Evolutionary conservation across 192 early-diverging fungal species (phyloP), one percentile per base, ranked within the genome.

Genomic region (Phycomyces blakesleeanus): DNA sequence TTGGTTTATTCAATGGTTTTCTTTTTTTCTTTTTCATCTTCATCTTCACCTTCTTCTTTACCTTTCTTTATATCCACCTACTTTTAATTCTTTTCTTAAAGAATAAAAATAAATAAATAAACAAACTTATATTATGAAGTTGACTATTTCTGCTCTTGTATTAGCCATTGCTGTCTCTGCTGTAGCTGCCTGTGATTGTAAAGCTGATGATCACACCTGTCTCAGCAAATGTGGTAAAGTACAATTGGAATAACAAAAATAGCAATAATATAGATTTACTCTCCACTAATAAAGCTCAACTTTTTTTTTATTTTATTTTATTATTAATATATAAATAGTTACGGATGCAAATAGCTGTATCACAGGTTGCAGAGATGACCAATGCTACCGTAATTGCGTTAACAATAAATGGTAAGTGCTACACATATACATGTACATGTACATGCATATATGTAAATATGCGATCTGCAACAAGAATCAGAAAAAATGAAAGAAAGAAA

Each of bases 181-280:
- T 24, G 29, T 24, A 24, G 53, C 53, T 15, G 53, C 53, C 6
- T 55, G 53, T 29, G 22, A 24, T 55, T 55, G 53, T 29, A 34
- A 24, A n/a, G n/a, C 53, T 16, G n/a, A 25, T 14, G 53, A 55
- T 55, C 53, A 55, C 26, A 29, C 53, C 10, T 55, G 53, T 55
- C n/a, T 55, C 14, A 16, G 34, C n/a, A 55, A 55, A 16, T 55
- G 53, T 55, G 53, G 53, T 55, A 55, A 34, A 34, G 16, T 50
- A 16, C 21, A 12, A 7, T 25, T 26, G 27, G 24, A 53, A 53
- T 18, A 53, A 4, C 22, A 25, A 12, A 2, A 53, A 53, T 53
- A n/a, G n/a, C n/a, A n/a, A n/a, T n/a, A n/a, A n/a, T n/a, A n/a
- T n/a, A n/a, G n/a, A n/a, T 53, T 53, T 1, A 53, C 11, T 16